Evolutionary conservation across 768 basidiomycete species (phyloP).

Genomic region (Pleurotus pulmonarius): DNA sequence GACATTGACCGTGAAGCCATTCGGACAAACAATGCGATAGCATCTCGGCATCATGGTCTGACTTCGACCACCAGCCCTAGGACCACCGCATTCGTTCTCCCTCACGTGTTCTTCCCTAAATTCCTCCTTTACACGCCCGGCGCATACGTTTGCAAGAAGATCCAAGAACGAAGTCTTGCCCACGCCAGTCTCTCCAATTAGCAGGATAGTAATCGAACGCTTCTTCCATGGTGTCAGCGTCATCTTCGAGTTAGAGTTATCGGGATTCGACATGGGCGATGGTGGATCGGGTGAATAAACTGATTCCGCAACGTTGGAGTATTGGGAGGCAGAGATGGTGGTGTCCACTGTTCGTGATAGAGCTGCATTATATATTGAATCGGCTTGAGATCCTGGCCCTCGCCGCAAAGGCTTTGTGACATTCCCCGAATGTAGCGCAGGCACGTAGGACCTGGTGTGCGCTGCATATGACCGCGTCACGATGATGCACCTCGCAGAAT

Average conservation of each 20-base stretch:
- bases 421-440: no score
- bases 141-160: constrained; percentile 14
- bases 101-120: constrained; percentile 7
- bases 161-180: constrained; percentile 15
- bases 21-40: constrained; percentile 9
- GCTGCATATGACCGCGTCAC: no score
- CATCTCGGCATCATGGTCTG: constrained; percentile 12
- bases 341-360: no score
- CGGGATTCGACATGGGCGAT: not conserved
- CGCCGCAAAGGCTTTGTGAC: no score
- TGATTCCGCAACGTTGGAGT: no score
- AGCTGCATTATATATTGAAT: no score
- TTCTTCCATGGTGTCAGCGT: constrained; percentile 8
- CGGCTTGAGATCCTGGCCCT: no score
- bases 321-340: no score
- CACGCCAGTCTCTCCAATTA: constrained; percentile 16
- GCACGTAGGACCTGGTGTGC: no score
- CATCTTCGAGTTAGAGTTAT: constrained; percentile 7
- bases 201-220: constrained; percentile 3
- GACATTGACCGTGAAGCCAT: constrained; percentile 14
- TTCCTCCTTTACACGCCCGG: constrained; percentile 8
- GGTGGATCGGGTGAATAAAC: no score
- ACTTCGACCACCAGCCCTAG: constrained; percentile 4
- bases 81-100: constrained; percentile 10
- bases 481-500: no score